Evolutionary conservation across 306 rosid species (phyloP), one percentile per base, ranked within the genome.

Genomic region (Phaseolus lunatus): DNA sequence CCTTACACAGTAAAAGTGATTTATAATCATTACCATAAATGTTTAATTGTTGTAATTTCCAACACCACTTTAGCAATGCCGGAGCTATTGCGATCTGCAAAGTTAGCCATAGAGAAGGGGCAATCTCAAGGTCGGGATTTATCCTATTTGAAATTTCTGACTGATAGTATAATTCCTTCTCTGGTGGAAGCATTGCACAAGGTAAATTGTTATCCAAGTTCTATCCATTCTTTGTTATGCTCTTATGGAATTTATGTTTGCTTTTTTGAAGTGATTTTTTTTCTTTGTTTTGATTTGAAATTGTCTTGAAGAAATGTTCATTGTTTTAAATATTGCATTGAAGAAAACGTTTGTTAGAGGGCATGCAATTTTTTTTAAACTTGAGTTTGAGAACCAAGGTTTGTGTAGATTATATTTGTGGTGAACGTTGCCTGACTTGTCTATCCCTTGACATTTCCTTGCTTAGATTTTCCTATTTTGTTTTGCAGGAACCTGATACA

Each of bases 151-250:
- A 95, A 95, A 84, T 96, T 90, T 81, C 84, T 95, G 86, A 86
- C 92, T 29, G 97, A 95, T 85, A 90, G 85, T 79, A 89, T 95
- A 39, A 61, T 95, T 77, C 99, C 99, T 56, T 90, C 99, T 82
- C 77, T 95, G 76, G 99, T 92, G 85, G 99, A 95, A 85, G 99
- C 99, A 43, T 89, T 95, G 68, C 99, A 95, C 41, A 95, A 95
- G 92, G 99, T 92, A 50, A 52, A 9, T 45, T 16, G 43, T 48
- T 72, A 52, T 77, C 77, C 39, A 43, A 78, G 16, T 47, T 47
- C 12, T 14, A 29, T 72, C n/a, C 15, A 47, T 52, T 81, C 14
- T 27, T 59, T 23, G 7, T 16, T 54, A 20, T 79, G 59, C 18
- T 33, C 11, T 1, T 44, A 5, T 64, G 27, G 5, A 48, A 33